phyloP scores from a whole-genome alignment of 306 rosid species.

The Inga laurina region DNA sequence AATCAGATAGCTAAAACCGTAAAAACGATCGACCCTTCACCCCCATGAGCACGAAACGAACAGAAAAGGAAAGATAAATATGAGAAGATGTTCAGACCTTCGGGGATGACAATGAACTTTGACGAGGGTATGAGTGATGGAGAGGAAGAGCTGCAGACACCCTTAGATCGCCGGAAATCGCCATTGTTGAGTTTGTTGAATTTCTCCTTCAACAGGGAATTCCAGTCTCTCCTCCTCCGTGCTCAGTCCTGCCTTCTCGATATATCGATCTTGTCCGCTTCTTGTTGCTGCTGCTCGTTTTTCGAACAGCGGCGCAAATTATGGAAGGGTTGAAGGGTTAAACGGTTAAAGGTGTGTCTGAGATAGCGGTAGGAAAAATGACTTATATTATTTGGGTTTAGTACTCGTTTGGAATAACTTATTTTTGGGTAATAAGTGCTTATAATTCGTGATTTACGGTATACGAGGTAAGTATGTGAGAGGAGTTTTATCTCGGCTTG shows the following conservation, averaged over 20 bases:
- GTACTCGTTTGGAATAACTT: too few relatives aligned
- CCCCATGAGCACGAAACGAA: conserved; percentile 19
- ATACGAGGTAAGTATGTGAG: too few relatives aligned
- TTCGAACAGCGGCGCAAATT: not conserved
- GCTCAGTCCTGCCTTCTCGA: not conserved
- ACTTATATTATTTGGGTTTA: too few relatives aligned
- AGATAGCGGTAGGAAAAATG: too few relatives aligned
- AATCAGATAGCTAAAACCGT: not conserved
- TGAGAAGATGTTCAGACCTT: conserved; percentile 52
- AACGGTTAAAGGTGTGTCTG: too few relatives aligned
- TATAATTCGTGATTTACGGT: too few relatives aligned
- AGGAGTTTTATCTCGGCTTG: too few relatives aligned
- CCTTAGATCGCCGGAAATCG: conserved; percentile 68
- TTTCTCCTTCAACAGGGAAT: not conserved
- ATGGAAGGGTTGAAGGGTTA: too few relatives aligned
- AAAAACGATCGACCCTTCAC: not conserved
- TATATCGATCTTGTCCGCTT: not conserved
- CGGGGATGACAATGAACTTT: conserved; percentile 48
- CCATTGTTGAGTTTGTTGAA: conserved; percentile 47
- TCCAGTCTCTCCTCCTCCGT: not conserved
- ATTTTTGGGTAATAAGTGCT: too few relatives aligned
- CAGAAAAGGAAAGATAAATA: not conserved
- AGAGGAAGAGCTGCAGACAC: conserved; percentile 73
- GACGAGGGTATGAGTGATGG: conserved; percentile 49
- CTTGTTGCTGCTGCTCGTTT: not conserved